A percentile compares a stretch with the other conserved stretches of the same genome.
These are phyloP conservation scores for Bullera alba DNA, from an alignment of 768 basidiomycete genomes.

Conservation along the genomic window DNA sequence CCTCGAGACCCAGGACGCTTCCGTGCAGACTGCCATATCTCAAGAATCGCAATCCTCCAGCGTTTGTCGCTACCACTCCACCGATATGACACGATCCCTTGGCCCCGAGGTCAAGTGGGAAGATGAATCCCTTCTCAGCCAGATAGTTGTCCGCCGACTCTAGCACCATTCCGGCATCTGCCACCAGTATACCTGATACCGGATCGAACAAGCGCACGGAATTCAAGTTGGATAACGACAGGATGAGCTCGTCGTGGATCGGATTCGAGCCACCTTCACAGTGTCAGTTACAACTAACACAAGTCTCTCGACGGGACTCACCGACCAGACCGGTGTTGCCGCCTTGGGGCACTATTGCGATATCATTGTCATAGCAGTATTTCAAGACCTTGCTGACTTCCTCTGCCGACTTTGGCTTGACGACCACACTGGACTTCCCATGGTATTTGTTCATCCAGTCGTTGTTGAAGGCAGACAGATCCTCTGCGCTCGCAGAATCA, in stretches of 20 bases:
- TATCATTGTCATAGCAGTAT: conserved; percentile 71
- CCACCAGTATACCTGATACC: conserved; percentile 70
- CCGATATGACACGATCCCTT: conserved; percentile 99
- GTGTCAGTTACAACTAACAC: neutral
- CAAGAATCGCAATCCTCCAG: conserved; percentile 87
- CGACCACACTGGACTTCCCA: conserved; percentile 73
- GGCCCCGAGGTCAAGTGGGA: conserved; percentile 91
- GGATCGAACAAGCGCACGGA: conserved; percentile 50
- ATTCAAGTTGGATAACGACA: conserved; percentile 76
- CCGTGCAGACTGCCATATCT: conserved; percentile 95
- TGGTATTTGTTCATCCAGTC: conserved; percentile 97
- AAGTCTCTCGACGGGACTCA: conserved; percentile 13
- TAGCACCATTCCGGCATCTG: conserved; percentile 90
- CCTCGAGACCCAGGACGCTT: conserved; percentile 87
- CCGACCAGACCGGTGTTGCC: conserved; percentile 98
- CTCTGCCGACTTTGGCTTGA: conserved; percentile 78
- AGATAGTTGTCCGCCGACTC: conserved; percentile 81
- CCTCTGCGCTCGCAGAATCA: conserved; percentile 45
- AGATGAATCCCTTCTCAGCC: conserved; percentile 80
- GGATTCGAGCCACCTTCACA: conserved; percentile 70
- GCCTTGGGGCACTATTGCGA: conserved; percentile 93
- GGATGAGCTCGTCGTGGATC: conserved; percentile 73
- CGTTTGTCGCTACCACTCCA: conserved; percentile 94
- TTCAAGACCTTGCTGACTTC: conserved; percentile 83
- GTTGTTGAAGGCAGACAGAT: conserved; percentile 70